Percentiles rank a stretch among this genome's conserved stretches.
phyloP scores from a whole-genome alignment of 2,329 filamentous ascomycete genomes.

The Raffaelea albimanens region DNA sequence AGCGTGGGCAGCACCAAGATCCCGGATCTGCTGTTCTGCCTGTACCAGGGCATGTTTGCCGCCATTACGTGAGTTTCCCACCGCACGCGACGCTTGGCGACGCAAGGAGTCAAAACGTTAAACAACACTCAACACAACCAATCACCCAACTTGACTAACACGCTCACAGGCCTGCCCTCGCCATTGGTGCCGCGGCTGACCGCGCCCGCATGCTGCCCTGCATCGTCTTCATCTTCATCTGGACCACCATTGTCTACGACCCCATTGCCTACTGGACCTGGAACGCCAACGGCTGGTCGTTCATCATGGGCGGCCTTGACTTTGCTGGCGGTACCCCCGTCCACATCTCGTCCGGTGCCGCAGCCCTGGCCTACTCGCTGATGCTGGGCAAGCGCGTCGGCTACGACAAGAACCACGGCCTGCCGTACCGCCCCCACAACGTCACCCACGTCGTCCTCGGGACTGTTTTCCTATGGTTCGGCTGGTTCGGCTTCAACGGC shows the following conservation, averaged over 20 bases:
- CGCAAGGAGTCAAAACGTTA: no score
- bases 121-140: no score
- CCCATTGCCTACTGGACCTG: constrained; percentile 71
- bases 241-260: constrained; percentile 63
- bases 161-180: constrained; percentile 38
- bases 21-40: constrained; percentile 74
- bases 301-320: constrained; percentile 58
- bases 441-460: constrained; percentile 66
- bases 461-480: constrained; percentile 76
- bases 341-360: constrained; percentile 63
- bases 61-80: constrained; percentile 67
- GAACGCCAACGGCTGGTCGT: constrained; percentile 66
- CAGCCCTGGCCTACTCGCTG: constrained; percentile 62
- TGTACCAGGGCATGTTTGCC: constrained; percentile 87
- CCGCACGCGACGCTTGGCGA: no score
- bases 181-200: constrained; percentile 51
- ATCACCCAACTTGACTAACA: no score
- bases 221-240: constrained; percentile 59
- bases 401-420: constrained; percentile 50
- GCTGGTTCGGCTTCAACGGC: constrained; percentile 95
- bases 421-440: constrained; percentile 63
- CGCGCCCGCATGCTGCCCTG: constrained; percentile 53
- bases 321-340: constrained; percentile 69
- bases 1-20: constrained; percentile 63
- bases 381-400: constrained; percentile 62